Base-by-base conservation (phyloP, 108 stramenopile species). In the Skeletonema potamos region DNA sequence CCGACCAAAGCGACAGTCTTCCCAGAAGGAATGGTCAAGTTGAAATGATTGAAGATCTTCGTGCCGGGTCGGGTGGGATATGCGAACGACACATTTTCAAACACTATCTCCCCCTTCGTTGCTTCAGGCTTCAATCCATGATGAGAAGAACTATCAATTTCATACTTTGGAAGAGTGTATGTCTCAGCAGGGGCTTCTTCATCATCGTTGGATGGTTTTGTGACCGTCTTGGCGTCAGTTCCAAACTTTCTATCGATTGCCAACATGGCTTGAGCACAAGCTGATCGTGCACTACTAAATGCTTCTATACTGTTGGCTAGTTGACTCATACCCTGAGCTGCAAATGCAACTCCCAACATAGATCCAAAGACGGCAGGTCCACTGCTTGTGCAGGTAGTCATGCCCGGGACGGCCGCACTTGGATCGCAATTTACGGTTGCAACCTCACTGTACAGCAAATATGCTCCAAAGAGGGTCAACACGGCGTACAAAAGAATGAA, bases 21-120 rank as follows among this genome's bases (percentile, higher is more conserved):
- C 0, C 86, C 86, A 9, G 74, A 67, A 56, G 79, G 77, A 30
- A 96, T 82, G 26, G 57, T 70, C 22, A 96, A 68, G 4, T 72
- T 73, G 59, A 94, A 68, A 46, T 82, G 70, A 27, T 88, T 68
- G 28, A 92, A 82, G 24, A 93, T 82, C 11, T 57, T 27, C 34
- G 75, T 72, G 32, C 92, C 84, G 1, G 90, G 89, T 30, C 96
- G 71, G 17, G 88, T 84, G 0, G 97, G 97, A 72, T 96, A 98
- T 44, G 84, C 57, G 69, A 98, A 98, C 9, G 75, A 67, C 6
- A 97, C 89, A 74, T 93, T 68, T 13, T 82, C 27, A 58, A 94
- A 90, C 7, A 43, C 65, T 26, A 93, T 80, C 9, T 68, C 56
- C 3, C 95, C 95, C 26, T 56, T 26, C 1, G 87, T 66, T 18